Conservation (phyloP, 2,329 filamentous ascomycete genomes). For the Ilyonectria mors-panacis region DNA sequence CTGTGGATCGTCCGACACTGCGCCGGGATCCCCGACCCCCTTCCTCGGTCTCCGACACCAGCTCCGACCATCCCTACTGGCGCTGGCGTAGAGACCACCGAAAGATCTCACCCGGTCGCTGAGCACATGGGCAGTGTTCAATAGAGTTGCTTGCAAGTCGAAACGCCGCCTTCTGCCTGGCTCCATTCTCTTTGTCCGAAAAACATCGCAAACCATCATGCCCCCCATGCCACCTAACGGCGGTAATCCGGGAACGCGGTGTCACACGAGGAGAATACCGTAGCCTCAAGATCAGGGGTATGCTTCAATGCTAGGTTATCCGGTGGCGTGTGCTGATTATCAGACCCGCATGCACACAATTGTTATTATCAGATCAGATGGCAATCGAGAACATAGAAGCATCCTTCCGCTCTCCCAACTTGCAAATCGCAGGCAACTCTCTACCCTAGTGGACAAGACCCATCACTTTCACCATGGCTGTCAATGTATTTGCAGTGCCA, state of each 20-base stretch:
- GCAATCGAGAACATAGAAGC: background rate
- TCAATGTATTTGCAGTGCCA: constrained; percentile 81
- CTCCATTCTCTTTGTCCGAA: background rate
- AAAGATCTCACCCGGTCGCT: background rate
- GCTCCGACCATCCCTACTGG: background rate
- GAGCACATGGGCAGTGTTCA: background rate
- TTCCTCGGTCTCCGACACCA: background rate
- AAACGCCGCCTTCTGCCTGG: background rate
- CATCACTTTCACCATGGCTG: constrained; percentile 63
- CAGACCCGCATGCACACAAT: background rate
- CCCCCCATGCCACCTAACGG: background rate
- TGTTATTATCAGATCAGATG: background rate
- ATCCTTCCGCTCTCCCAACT: background rate
- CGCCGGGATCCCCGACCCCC: background rate
- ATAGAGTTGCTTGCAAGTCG: background rate
- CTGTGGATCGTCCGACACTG: background rate
- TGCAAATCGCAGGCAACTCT: background rate
- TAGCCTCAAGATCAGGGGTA: background rate
- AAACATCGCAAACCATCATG: background rate
- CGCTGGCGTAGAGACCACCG: background rate
- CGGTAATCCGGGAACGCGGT: background rate
- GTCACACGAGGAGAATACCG: background rate
- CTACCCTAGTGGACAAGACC: background rate
- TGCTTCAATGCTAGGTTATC: background rate
- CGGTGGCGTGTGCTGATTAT: background rate